phyloP scores from a whole-genome alignment of 352 stramenopile genomes.

The Pythium aristosporum region DNA sequence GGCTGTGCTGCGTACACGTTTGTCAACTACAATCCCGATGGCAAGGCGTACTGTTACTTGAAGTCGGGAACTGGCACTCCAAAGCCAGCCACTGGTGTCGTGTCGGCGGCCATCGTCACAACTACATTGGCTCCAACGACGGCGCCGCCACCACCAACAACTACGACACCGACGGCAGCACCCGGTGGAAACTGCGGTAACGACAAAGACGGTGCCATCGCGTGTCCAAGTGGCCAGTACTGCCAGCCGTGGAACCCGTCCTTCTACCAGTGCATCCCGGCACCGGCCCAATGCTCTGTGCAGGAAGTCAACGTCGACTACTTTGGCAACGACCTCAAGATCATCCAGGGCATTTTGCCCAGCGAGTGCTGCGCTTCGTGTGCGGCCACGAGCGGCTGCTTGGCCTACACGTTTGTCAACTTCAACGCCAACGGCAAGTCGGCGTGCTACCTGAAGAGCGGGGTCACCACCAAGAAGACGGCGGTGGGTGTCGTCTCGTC shows the following conservation, averaged over 20 bases:
- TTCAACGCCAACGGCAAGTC: conserved; percentile 27
- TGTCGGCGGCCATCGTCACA: neutral
- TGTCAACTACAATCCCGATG: conserved; percentile 34
- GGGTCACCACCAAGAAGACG: neutral
- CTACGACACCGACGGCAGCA: neutral
- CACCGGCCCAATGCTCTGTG: neutral
- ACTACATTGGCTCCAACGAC: neutral
- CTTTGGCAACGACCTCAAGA: conserved; percentile 9
- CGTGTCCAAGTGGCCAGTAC: neutral
- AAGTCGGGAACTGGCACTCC: conserved; percentile 14
- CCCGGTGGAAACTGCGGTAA: too few relatives aligned
- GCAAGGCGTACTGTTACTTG: conserved; percentile 27
- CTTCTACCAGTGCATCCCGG: conserved; percentile 39
- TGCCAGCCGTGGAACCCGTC: conserved; percentile 45
- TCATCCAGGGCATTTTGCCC: conserved; percentile 3
- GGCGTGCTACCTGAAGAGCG: conserved; percentile 28
- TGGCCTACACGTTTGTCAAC: conserved; percentile 32
- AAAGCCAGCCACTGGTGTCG: neutral
- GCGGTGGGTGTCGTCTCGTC: conserved; percentile 10
- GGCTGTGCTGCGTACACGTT: conserved; percentile 53
- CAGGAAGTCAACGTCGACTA: conserved; percentile 6
- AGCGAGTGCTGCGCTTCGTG: conserved; percentile 4
- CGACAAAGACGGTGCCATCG: neutral
- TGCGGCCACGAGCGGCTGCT: neutral
- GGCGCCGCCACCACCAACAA: neutral